These are phyloP conservation scores for Geranium incanum DNA, from an alignment of 441 rosid species.

Conservation along the genomic window DNA sequence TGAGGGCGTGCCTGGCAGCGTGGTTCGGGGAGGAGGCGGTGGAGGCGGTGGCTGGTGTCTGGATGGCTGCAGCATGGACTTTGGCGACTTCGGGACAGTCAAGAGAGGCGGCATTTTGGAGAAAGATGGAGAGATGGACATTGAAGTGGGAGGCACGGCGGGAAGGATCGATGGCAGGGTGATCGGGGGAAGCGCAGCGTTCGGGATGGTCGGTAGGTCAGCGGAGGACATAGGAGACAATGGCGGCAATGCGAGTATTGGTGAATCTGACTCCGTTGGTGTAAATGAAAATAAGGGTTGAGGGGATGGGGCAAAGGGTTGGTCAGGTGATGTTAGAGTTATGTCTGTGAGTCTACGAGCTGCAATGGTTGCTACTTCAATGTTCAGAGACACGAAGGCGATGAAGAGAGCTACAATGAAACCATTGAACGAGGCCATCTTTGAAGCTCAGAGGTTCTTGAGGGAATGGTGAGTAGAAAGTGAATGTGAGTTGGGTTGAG, in stretches of 20 bases:
- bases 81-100: not conserved
- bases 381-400: not conserved
- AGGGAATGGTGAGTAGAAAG: not conserved
- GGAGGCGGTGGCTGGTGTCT: not conserved
- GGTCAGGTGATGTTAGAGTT: not conserved
- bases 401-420: not conserved
- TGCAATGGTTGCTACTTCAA: not conserved
- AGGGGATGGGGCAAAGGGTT: not conserved
- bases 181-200: not conserved
- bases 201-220: not conserved
- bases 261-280: not conserved
- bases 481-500: not conserved
- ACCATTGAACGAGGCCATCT: not conserved
- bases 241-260: not conserved
- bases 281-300: not conserved
- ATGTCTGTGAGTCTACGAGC: not conserved
- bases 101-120: not conserved
- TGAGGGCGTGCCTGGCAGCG: not conserved
- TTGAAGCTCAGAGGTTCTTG: not conserved
- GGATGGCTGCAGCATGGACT: not conserved
- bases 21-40: not conserved
- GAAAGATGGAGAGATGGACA: not conserved
- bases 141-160: not conserved
- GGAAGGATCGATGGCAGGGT: not conserved
- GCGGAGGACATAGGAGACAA: not conserved